Evolutionary conservation across 2,329 filamentous ascomycete species (phyloP).

Genomic region (Emergomyces pasteurianus): DNA sequence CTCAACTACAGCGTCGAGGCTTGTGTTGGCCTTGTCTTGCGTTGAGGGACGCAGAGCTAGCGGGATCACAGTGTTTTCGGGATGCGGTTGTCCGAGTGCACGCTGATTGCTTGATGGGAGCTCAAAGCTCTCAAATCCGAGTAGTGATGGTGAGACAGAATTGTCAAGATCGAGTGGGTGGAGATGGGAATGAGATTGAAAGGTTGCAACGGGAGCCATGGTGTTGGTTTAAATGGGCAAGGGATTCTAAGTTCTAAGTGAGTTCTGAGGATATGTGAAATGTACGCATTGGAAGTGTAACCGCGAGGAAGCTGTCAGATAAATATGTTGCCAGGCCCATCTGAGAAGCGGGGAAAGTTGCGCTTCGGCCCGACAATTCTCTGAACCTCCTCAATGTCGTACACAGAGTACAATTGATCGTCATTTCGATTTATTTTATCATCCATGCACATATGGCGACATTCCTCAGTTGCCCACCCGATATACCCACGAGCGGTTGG

Average conservation of each 20-base stretch:
- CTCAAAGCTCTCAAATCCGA: slow-evolving; percentile 29
- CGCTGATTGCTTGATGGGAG: slow-evolving; percentile 27
- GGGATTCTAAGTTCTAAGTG: background rate
- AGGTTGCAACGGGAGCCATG: background rate
- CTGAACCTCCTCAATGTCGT: background rate
- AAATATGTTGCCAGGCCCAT: background rate
- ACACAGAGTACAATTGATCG: background rate
- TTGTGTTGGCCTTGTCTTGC: slow-evolving; percentile 10
- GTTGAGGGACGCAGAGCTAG: slow-evolving; percentile 25
- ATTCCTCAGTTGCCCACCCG: background rate
- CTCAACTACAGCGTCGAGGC: slow-evolving; percentile 25
- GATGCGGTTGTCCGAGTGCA: slow-evolving; percentile 25
- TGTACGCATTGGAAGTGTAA: background rate
- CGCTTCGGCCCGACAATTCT: background rate
- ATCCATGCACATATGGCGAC: background rate
- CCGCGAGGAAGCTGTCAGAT: background rate
- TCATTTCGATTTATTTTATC: background rate
- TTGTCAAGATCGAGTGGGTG: slow-evolving; percentile 13
- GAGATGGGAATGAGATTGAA: background rate
- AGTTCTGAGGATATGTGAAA: background rate
- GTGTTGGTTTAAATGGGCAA: background rate
- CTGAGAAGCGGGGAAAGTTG: background rate
- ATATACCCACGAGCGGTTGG: background rate
- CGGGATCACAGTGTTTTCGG: slow-evolving; percentile 26
- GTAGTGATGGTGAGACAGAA: slow-evolving; percentile 6